These are phyloP conservation scores for Ilyonectria mors-panacis DNA, from an alignment of 2,329 filamentous ascomycete genomes.

Conservation along the genomic window DNA sequence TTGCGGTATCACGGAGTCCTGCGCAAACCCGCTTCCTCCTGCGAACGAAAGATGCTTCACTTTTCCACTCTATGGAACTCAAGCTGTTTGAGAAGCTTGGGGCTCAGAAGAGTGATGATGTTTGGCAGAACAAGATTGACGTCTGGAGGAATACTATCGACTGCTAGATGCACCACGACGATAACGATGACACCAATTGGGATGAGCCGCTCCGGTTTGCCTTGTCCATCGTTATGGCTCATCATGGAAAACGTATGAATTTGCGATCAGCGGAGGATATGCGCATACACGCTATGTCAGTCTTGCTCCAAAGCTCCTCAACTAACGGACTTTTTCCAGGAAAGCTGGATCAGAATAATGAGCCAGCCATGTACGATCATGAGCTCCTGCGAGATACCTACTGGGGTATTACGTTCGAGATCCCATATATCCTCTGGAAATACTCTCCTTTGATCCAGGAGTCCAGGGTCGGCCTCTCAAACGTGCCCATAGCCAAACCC, in stretches of 20 bases:
- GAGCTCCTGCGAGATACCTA: constrained; percentile 3
- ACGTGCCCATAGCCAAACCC: neutral
- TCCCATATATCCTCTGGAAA: constrained; percentile 12
- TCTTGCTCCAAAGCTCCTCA: neutral
- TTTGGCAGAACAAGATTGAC: constrained; percentile 10
- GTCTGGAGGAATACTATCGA: constrained; percentile 3
- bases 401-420: constrained; percentile 10
- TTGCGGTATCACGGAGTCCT: constrained; percentile 11
- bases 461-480: neutral
- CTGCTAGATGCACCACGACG: constrained; percentile 3
- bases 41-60: neutral
- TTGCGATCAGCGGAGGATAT: constrained; percentile 2
- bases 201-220: constrained; percentile 8
- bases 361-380: neutral
- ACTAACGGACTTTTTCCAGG: constrained; percentile 6
- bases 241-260: neutral
- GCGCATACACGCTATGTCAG: neutral
- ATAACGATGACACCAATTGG: constrained; percentile 6
- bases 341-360: constrained; percentile 5
- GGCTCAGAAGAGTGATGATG: neutral
- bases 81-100: constrained; percentile 2
- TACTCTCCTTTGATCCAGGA: neutral
- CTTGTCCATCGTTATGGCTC: constrained; percentile 2
- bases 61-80: constrained; percentile 2
- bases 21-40: constrained; percentile 6